These are phyloP conservation scores for Paecilomyces sp. DNA, from an alignment of 2,329 filamentous ascomycete species.

Conservation along the genomic window DNA sequence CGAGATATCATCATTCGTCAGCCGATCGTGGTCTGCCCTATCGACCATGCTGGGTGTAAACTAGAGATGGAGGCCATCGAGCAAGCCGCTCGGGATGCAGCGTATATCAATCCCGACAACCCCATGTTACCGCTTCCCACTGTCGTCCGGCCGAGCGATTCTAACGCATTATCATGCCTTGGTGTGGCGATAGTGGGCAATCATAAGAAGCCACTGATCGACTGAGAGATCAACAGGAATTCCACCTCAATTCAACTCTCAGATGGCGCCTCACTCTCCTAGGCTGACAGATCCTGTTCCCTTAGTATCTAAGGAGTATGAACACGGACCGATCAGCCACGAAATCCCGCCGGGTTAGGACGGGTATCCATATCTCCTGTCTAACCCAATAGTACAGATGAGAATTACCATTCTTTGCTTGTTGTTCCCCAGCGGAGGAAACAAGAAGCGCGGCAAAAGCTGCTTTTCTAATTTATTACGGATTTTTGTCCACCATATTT, in stretches of 20 bases:
- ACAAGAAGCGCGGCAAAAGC: background rate
- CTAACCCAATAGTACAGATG: background rate
- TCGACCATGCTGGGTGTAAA: slow-evolving; percentile 92
- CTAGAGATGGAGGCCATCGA: slow-evolving; percentile 99
- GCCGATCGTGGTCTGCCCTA: slow-evolving; percentile 90
- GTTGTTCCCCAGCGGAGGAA: background rate
- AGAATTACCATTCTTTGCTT: background rate
- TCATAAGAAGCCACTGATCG: slow-evolving; percentile 57
- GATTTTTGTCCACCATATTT: background rate
- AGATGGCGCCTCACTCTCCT: background rate
- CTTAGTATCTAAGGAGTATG: background rate
- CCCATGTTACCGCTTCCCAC: slow-evolving; percentile 83
- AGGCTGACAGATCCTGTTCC: background rate
- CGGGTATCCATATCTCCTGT: background rate
- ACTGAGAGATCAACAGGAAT: slow-evolving; percentile 41
- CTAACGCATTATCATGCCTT: slow-evolving; percentile 51
- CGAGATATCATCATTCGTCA: slow-evolving; percentile 84
- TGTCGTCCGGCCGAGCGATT: slow-evolving; percentile 74
- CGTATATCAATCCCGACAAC: slow-evolving; percentile 78
- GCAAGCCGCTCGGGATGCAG: slow-evolving; percentile 87
- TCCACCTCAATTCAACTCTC: background rate
- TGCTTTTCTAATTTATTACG: background rate
- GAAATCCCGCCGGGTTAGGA: background rate
- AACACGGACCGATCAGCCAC: background rate
- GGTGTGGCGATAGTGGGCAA: slow-evolving; percentile 58